Evolutionary conservation across 2,329 filamentous ascomycete genomes (phyloP).

Genomic region (Calonectria hongkongensis): DNA sequence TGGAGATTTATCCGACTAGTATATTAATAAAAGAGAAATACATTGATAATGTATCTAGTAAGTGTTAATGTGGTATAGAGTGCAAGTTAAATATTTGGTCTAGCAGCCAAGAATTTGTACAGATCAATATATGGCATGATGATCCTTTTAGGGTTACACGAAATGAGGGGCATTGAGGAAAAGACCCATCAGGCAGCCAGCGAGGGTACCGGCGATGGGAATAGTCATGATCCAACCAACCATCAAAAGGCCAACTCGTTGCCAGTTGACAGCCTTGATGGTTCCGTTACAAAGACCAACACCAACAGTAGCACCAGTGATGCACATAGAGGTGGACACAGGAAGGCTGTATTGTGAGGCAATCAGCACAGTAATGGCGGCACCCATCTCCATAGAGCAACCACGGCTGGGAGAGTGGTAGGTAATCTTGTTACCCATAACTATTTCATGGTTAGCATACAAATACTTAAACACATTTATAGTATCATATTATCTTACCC

Average conservation of each 20-base stretch:
- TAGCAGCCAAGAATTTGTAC: background rate
- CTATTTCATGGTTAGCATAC: conserved; percentile 58
- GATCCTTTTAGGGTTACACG: background rate
- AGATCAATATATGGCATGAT: too few species aligned
- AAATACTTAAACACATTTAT: background rate
- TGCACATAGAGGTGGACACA: conserved; percentile 87
- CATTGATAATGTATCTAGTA: background rate
- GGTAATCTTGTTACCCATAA: conserved; percentile 89
- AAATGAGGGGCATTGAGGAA: conserved; percentile 64
- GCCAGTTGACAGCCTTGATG: conserved; percentile 83
- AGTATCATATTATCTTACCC: background rate
- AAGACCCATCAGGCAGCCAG: conserved; percentile 63
- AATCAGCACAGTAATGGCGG: conserved; percentile 84
- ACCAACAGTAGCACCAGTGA: conserved; percentile 86
- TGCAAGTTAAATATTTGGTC: conserved; percentile 7
- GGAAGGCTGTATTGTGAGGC: conserved; percentile 85
- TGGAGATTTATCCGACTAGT: background rate
- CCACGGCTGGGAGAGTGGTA: conserved; percentile 76
- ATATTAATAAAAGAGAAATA: conserved; percentile 12
- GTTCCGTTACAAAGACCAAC: conserved; percentile 86
- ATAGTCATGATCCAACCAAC: conserved; percentile 75
- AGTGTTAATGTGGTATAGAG: conserved; percentile 2
- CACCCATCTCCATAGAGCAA: conserved; percentile 87
- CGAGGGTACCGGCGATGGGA: conserved; percentile 64
- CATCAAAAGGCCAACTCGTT: conserved; percentile 80